Conservation (phyloP, 495 filamentous ascomycete genomes). For the Xylaria palmicola region DNA sequence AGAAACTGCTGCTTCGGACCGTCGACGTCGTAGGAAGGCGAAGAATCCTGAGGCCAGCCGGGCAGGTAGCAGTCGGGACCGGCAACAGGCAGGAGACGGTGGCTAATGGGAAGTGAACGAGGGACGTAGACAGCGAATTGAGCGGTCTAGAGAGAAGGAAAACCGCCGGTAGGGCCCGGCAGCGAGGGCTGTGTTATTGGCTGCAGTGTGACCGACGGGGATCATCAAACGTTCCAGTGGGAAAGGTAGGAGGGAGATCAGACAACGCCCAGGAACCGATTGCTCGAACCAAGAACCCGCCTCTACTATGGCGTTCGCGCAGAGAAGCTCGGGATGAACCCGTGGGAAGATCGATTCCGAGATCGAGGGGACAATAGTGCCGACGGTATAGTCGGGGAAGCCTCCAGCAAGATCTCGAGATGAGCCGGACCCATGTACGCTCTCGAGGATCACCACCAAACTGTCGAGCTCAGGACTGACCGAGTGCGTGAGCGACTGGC, state of each 20-base stretch:
- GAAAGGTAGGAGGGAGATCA: conserved; percentile 12
- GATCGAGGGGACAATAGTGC: conserved; percentile 13
- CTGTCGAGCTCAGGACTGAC: background rate
- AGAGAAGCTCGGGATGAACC: conserved; percentile 21
- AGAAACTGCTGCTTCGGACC: background rate
- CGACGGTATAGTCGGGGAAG: conserved; percentile 13
- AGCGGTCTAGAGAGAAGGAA: conserved; percentile 7
- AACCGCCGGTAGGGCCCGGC: conserved; percentile 7
- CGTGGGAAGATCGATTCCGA: conserved; percentile 12
- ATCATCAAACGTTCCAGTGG: conserved; percentile 8
- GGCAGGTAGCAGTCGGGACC: conserved; percentile 6
- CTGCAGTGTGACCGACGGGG: conserved; percentile 17
- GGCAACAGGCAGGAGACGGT: conserved; percentile 2
- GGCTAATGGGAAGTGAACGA: conserved; percentile 5
- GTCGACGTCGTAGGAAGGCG: background rate
- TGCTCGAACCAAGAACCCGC: conserved; percentile 1
- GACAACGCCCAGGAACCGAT: conserved; percentile 5
- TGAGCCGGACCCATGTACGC: background rate
- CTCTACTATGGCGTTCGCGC: conserved; percentile 25
- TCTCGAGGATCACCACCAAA: background rate
- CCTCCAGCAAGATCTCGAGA: conserved; percentile 4
- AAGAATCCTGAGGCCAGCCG: background rate
- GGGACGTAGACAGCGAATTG: conserved; percentile 1
- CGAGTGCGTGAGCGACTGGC: background rate
- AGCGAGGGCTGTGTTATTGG: conserved; percentile 13